Percentiles rank a stretch among this genome's conserved stretches.
Evolutionary conservation across 768 basidiomycete genomes (phyloP).

Genomic region (Auriscalpium microsporum): DNA sequence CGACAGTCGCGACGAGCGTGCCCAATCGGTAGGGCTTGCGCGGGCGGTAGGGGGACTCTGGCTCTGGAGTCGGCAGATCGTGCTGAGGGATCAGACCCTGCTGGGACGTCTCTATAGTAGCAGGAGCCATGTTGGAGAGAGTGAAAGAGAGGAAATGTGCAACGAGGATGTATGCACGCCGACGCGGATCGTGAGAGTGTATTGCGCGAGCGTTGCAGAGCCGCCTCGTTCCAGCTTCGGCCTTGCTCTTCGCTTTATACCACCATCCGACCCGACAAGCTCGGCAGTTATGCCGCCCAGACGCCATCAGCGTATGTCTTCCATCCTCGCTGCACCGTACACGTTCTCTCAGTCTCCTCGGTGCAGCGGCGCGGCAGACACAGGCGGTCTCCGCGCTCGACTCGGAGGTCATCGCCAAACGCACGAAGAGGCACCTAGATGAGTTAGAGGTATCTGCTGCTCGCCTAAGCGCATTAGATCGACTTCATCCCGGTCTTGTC

Average conservation of each 20-base stretch:
- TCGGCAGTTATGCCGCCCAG: constrained; percentile 1
- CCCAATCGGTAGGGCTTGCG: constrained; percentile 81
- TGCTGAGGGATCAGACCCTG: constrained; percentile 17
- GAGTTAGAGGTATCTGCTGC: constrained; percentile 61
- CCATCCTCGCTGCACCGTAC: background rate
- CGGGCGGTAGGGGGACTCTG: constrained; percentile 60
- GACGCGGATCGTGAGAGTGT: constrained; percentile 11
- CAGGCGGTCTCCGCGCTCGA: constrained; percentile 37
- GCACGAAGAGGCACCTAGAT: constrained; percentile 69
- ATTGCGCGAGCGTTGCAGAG: constrained; percentile 7
- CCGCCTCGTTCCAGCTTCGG: background rate
- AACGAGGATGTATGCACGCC: background rate
- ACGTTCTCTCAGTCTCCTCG: background rate
- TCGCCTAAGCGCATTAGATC: background rate
- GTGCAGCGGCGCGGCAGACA: constrained; percentile 40
- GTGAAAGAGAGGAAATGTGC: background rate
- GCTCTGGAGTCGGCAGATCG: constrained; percentile 74
- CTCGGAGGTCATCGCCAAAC: constrained; percentile 63
- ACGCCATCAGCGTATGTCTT: background rate
- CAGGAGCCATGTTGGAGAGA: background rate
- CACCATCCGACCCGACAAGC: background rate
- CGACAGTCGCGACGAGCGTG: constrained; percentile 87
- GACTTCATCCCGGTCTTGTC: constrained; percentile 10
- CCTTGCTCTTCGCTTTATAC: background rate
- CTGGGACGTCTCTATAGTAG: background rate